Conservation (phyloP, 306 rosid genomes). For the Lablab purpureus region DNA sequence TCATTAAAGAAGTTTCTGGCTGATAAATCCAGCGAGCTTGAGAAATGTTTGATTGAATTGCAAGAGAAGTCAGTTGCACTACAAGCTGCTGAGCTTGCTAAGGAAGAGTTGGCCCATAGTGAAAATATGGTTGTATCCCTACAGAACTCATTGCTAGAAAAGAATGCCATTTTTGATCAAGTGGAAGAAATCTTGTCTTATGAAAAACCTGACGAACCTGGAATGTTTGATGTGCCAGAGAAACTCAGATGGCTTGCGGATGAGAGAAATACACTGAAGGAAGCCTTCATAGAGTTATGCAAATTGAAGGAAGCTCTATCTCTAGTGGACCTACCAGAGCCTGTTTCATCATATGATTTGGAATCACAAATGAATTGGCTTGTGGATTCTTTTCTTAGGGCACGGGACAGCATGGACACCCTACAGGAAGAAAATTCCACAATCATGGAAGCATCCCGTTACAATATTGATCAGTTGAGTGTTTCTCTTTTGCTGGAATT, state of each 20-base stretch:
- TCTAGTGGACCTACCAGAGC: conserved; percentile 69
- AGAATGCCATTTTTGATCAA: conserved; percentile 57
- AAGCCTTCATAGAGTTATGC: conserved; percentile 61
- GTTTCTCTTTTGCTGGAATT: conserved; percentile 65
- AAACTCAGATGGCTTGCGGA: conserved; percentile 76
- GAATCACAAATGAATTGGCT: conserved; percentile 81
- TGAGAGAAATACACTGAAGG: conserved; percentile 68
- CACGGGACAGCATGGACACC: conserved; percentile 51
- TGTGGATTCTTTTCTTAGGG: conserved; percentile 65
- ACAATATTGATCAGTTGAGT: conserved; percentile 65
- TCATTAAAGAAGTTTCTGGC: conserved; percentile 73
- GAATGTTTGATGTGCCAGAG: conserved; percentile 64
- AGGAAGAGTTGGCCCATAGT: conserved; percentile 63
- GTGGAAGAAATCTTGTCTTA: conserved; percentile 70
- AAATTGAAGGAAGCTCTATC: conserved; percentile 65
- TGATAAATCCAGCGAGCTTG: conserved; percentile 73
- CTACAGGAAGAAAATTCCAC: conserved; percentile 67
- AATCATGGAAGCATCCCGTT: conserved; percentile 63
- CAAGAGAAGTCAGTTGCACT: conserved; percentile 79
- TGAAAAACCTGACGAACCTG: conserved; percentile 59
- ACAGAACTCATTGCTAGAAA: conserved; percentile 65
- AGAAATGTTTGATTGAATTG: conserved; percentile 67
- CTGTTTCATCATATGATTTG: conserved; percentile 69
- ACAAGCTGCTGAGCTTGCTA: conserved; percentile 74
- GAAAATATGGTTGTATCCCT: conserved; percentile 71